Evolutionary conservation across 768 basidiomycete species (phyloP), one percentile per base, ranked within the genome.

Genomic region (Artomyces pyxidatus): DNA sequence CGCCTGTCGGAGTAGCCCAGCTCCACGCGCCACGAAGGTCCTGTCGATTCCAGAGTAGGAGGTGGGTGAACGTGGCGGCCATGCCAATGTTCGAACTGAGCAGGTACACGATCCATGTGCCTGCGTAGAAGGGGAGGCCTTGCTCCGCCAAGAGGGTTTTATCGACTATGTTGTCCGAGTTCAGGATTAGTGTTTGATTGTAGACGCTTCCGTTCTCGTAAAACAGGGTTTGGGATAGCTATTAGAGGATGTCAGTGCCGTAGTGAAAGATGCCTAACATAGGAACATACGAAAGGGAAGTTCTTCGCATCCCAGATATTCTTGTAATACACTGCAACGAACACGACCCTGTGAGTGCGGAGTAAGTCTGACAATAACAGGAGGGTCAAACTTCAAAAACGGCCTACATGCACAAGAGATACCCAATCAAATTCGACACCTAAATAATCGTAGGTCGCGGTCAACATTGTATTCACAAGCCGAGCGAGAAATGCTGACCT

Each of bases 341-440:
- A 62, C 23, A 56, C 56, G 27, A 62, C 53, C 23, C 59, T 61
- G 39, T 23, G 21, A 27, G 22, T 11, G n/a, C n/a, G n/a, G n/a
- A n/a, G n/a, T n/a, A n/a, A n/a, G n/a, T n/a, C n/a, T n/a, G n/a
- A n/a, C n/a, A n/a, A n/a, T n/a, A n/a, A n/a, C 10, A 19, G 11
- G 26, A 8, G 45, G 12, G 6, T n/a, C n/a, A n/a, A n/a, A n/a
- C n/a, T n/a, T n/a, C 35, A 44, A 45, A 32, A 37, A 44, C 21
- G 3, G 53, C 71, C 39, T 46, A 79, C 76, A 75, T 71, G 72
- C 73, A 80, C 11, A 80, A 57, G 14, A 73, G 59, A 11, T 71
- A 71, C 1, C 78, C 80, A 19, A 71, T 60, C 44, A 77, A 72
- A 17, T 67, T 58, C 1, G 76, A 79, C 29, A 79, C 42, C 61